Percentiles rank a stretch among this genome's conserved stretches.
These are phyloP conservation scores for Sporothrix variecibatus DNA, from an alignment of 2,329 filamentous ascomycete genomes.

Conservation along the genomic window DNA sequence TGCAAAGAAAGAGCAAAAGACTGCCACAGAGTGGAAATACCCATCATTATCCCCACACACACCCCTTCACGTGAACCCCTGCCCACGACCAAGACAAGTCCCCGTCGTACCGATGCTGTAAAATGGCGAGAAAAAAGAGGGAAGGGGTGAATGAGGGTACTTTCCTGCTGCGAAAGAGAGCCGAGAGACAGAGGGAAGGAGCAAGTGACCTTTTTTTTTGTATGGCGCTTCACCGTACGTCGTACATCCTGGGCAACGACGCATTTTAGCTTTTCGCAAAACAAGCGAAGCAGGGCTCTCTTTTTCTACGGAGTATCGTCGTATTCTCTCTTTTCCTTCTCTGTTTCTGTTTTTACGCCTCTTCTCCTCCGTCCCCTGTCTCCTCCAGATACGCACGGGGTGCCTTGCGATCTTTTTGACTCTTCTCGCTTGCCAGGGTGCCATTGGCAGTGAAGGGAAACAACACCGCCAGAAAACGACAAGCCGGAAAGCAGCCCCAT, in stretches of 20 bases:
- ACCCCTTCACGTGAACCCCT: conserved; percentile 15
- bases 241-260: not conserved
- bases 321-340: not conserved
- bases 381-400: conserved; percentile 20
- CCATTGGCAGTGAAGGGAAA: not conserved
- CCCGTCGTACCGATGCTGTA: not conserved
- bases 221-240: conserved; percentile 4
- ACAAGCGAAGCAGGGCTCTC: conserved; percentile 12
- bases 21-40: conserved; percentile 10
- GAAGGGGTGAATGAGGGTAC: not conserved
- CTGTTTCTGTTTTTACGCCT: not conserved
- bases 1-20: not conserved
- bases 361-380: not conserved
- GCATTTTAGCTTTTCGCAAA: not conserved
- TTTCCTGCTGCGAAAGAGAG: not conserved
- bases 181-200: not conserved
- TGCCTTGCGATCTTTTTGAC: conserved; percentile 5
- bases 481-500: not conserved
- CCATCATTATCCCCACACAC: conserved; percentile 19
- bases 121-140: not conserved
- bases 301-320: not conserved
- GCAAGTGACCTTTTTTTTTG: not conserved
- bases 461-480: not conserved
- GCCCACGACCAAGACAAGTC: conserved; percentile 2
- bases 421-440: not conserved